Evolutionary conservation across 495 filamentous ascomycete genomes (phyloP).

Genomic region (Neurospora sp.): DNA sequence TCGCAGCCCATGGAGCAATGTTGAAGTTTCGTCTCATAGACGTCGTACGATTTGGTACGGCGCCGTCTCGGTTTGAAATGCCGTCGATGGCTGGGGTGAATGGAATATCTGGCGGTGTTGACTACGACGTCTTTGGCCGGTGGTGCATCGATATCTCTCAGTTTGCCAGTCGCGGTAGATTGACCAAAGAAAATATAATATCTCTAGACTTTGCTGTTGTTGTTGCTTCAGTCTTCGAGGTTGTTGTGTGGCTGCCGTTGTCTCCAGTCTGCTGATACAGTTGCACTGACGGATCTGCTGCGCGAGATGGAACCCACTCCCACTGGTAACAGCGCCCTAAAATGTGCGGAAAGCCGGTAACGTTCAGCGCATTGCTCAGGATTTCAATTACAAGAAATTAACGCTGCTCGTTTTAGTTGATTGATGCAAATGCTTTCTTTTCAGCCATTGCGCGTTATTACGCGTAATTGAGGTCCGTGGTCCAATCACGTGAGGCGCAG

Average conservation of each 20-base stretch:
- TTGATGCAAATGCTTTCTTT: neutral
- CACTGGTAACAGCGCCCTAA: neutral
- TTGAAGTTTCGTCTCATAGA: slow-evolving; percentile 1
- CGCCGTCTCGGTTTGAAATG: neutral
- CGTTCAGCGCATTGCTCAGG: neutral
- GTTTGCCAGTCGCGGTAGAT: neutral
- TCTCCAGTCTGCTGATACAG: neutral
- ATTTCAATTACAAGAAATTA: neutral
- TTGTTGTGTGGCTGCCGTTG: neutral
- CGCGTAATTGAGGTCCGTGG: neutral
- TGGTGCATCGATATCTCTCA: neutral
- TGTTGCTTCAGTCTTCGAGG: neutral
- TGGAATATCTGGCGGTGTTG: neutral
- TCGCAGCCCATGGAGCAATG: neutral
- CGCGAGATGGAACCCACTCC: neutral
- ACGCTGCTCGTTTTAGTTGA: neutral
- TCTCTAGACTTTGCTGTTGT: neutral
- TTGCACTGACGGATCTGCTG: neutral
- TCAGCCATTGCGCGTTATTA: neutral
- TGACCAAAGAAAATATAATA: neutral
- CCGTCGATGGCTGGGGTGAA: neutral
- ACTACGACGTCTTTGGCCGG: neutral
- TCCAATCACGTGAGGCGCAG: slow-evolving; percentile 8
- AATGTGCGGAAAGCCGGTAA: neutral
- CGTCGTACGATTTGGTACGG: neutral